Evolutionary conservation across 2,329 filamentous ascomycete genomes (phyloP).

Genomic region (Metarhizium sp.): DNA sequence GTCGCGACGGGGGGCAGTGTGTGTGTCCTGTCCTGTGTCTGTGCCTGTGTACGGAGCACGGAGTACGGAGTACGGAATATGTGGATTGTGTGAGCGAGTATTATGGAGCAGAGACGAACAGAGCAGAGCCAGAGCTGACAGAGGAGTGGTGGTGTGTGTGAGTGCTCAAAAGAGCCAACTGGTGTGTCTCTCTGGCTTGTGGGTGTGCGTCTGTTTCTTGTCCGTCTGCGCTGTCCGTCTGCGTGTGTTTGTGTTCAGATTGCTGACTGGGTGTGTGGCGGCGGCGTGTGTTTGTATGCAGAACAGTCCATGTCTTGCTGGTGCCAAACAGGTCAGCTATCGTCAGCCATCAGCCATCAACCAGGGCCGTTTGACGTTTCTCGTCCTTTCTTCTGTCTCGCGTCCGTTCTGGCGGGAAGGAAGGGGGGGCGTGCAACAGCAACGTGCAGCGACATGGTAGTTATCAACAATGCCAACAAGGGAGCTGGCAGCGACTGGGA

Average conservation of each 20-base stretch:
- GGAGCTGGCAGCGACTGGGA: neutral
- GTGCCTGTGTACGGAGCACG: neutral
- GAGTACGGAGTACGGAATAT: neutral
- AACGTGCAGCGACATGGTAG: neutral
- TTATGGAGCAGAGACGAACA: neutral
- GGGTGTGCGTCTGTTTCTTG: slow-evolving; percentile 1
- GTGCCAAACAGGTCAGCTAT: neutral
- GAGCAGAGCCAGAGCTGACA: neutral
- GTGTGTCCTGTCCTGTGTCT: neutral
- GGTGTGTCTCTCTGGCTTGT: neutral
- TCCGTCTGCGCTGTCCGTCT: neutral
- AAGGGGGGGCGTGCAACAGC: neutral
- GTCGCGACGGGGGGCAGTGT: slow-evolving; percentile 1
- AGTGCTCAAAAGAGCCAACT: neutral
- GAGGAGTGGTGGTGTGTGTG: neutral
- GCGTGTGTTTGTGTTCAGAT: neutral
- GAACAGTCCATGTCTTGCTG: neutral
- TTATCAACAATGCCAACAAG: neutral
- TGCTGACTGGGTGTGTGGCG: neutral
- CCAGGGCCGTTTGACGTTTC: neutral
- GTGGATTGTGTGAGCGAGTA: neutral
- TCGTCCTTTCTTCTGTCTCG: neutral
- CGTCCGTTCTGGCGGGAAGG: neutral
- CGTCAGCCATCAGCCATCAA: neutral
- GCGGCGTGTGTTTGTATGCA: neutral